Conservation (phyloP, 2,329 filamentous ascomycete genomes). For the Fusarium sororula region DNA sequence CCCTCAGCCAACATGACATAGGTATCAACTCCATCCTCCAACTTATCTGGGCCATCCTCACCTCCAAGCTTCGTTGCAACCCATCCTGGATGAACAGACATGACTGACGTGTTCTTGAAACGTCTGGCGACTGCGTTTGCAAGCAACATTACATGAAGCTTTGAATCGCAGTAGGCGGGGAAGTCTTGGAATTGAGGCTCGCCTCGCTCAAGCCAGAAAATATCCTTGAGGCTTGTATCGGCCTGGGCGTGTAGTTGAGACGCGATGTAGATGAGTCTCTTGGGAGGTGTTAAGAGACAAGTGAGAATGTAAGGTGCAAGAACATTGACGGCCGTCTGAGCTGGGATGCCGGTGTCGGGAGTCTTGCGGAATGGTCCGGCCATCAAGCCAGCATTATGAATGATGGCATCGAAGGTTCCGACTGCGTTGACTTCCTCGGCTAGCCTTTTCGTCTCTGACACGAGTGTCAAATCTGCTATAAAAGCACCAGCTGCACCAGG, state of each 20-base stretch:
- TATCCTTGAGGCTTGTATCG: constrained; percentile 14
- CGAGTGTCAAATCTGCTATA: constrained; percentile 23
- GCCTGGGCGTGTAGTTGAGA: constrained; percentile 27
- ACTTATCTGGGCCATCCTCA: constrained; percentile 11
- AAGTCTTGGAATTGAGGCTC: constrained; percentile 27
- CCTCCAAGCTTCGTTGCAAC: constrained; percentile 35
- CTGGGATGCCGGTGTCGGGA: constrained; percentile 27
- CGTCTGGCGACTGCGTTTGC: constrained; percentile 30
- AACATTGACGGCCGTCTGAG: constrained; percentile 29
- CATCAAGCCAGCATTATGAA: constrained; percentile 32
- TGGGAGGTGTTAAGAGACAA: constrained; percentile 27
- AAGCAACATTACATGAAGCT: constrained; percentile 32
- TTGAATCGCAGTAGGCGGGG: constrained; percentile 29
- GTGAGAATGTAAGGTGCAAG: constrained; percentile 36
- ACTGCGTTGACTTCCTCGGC: constrained; percentile 31
- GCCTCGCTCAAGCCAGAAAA: constrained; percentile 29
- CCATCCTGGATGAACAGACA: constrained; percentile 32
- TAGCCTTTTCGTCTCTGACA: constrained; percentile 24
- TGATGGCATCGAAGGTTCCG: constrained; percentile 33
- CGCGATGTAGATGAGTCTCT: constrained; percentile 22
- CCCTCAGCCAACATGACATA: constrained; percentile 34
- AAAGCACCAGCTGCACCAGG: constrained; percentile 27
- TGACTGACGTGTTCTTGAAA: constrained; percentile 21
- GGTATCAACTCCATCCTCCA: constrained; percentile 30
- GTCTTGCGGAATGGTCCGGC: constrained; percentile 26